Conservation (phyloP, 305 asterid species). For the Ruellia speciosa region DNA sequence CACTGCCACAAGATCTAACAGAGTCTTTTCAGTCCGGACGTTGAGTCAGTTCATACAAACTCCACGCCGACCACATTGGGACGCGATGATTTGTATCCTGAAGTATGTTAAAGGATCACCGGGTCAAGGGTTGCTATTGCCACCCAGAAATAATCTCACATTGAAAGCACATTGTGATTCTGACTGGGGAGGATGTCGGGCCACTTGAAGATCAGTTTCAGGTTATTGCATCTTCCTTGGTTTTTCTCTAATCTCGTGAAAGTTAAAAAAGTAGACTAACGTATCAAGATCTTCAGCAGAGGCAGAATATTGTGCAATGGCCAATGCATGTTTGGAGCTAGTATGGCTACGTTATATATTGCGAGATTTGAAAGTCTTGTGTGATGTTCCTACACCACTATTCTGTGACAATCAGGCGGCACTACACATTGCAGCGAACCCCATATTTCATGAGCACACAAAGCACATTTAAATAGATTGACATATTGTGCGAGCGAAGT, state of each 20-base stretch:
- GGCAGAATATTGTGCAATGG: conserved; percentile 12
- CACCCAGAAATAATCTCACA: too few species aligned
- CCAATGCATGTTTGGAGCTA: conserved; percentile 2
- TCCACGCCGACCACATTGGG: conserved; percentile 11
- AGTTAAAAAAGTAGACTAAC: conserved; percentile 8
- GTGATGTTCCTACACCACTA: neutral
- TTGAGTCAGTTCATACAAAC: conserved; percentile 16
- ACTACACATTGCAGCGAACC: conserved; percentile 5
- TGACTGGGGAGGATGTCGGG: neutral
- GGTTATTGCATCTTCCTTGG: conserved; percentile 14
- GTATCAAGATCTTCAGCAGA: conserved; percentile 17
- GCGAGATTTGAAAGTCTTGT: neutral
- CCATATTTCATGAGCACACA: conserved; percentile 7
- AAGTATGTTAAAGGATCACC: conserved; percentile 5
- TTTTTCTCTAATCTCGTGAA: conserved; percentile 6
- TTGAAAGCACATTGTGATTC: too few species aligned
- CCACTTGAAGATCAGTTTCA: conserved; percentile 2
- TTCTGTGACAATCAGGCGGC: conserved; percentile 17
- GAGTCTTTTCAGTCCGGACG: neutral
- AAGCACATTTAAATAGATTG: too few species aligned
- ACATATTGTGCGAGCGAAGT: too few species aligned
- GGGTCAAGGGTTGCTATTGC: too few species aligned
- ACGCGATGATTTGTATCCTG: neutral
- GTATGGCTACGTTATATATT: conserved; percentile 11
- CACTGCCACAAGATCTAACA: neutral